Conservation (phyloP, 179 eudicot genomes). For the Silene noctiflora region DNA sequence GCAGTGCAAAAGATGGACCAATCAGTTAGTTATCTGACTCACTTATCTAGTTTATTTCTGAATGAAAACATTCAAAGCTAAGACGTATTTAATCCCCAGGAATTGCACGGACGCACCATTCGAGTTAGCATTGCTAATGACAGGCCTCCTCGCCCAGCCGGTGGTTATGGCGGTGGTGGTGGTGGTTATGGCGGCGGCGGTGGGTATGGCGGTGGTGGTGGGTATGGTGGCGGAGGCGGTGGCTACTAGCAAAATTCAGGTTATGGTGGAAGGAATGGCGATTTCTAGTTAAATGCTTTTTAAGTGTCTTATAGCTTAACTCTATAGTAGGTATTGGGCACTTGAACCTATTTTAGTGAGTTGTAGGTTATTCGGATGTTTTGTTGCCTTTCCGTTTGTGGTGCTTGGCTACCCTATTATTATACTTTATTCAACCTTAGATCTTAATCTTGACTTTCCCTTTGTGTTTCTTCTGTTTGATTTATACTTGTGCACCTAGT, state of each 20-base stretch:
- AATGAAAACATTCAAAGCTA: background rate
- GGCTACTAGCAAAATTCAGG: conserved; percentile 19
- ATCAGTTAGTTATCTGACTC: background rate
- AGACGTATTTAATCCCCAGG: conserved; percentile 25
- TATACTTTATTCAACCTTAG: conserved; percentile 5
- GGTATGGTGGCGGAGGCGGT: background rate
- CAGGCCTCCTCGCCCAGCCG: conserved; percentile 25
- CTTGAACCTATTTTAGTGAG: conserved; percentile 6
- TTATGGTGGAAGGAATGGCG: conserved; percentile 11
- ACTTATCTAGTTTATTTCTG: background rate
- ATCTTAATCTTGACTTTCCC: background rate
- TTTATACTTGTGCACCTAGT: background rate
- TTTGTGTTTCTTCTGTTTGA: background rate
- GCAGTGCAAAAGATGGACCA: conserved; percentile 71
- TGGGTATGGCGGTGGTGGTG: background rate
- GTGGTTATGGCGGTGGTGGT: background rate
- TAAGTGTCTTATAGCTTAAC: conserved; percentile 10
- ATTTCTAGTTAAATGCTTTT: conserved; percentile 6
- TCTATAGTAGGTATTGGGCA: conserved; percentile 3
- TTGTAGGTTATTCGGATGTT: background rate
- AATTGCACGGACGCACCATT: conserved; percentile 46
- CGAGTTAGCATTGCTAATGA: conserved; percentile 53
- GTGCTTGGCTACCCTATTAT: conserved; percentile 1
- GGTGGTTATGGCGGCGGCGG: conserved; percentile 25
- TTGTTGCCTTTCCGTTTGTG: background rate